Evolutionary conservation across 2,329 filamentous ascomycete genomes (phyloP), one percentile per base, ranked within the genome.

Genomic region (Cucurbitaria berberidis): DNA sequence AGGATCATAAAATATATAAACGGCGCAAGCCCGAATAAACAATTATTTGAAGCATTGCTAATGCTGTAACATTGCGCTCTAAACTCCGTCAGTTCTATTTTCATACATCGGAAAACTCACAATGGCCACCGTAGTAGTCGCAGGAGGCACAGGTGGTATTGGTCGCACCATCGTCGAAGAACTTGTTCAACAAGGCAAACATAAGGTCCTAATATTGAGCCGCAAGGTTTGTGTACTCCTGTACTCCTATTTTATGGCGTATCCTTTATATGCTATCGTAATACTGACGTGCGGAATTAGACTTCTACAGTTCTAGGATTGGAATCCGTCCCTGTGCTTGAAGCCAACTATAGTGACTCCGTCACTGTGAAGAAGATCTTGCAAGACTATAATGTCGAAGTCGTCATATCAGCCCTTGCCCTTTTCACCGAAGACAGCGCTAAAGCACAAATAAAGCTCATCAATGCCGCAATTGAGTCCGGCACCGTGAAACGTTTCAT

Each of bases 81-180:
- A 3, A 5, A 27, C 26, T 27, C 26, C 26, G 10, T 27, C 26
- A 27, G 10, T 27, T 35, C 32, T 35, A 35, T 8, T 2, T 35
- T 35, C 26, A 27, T 27, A 27, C 26, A 27, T 35, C 32, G 32
- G 16, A 39, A 39, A 19, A 5, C 16, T 39, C 35, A 19, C 5
- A 39, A 55, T 55, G 52, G 48, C 51, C 44, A 62, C 42, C 5
- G 50, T 66, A 43, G 63, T 57, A 51, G 51, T 67, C 16, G 61
- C 64, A 9, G 64, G 64, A 53, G 64, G 64, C 7, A 66, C 61
- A 6, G 63, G 64, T 16, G 56, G 58, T 4, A 41, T 66, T n/a
- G 63, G 64, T 11, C 51, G 57, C 2, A 53, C 52, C 7, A 55
- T 67, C 9, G 56, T 66, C 26, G 54, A 63, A 21, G 58, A 50